Conservation (phyloP, 495 filamentous ascomycete species). For the Penicillium odoratum region DNA sequence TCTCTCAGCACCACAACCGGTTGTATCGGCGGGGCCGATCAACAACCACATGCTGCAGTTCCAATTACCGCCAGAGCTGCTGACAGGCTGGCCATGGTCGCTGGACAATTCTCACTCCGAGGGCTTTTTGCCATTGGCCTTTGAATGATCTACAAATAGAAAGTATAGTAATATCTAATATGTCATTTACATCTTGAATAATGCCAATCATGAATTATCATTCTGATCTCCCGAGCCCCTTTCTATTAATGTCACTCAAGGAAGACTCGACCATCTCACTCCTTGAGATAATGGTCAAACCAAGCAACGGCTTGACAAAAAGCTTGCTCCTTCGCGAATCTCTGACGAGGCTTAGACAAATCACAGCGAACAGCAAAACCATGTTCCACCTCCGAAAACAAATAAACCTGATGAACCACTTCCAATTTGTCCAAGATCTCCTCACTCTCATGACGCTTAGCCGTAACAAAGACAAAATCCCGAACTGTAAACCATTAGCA, state of each 20-base stretch:
- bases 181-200: neutral
- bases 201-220: neutral
- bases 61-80: conserved; percentile 39
- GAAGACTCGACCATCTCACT: neutral
- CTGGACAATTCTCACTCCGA: conserved; percentile 34
- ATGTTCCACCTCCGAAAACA: conserved; percentile 67
- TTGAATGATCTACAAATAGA: conserved; percentile 20
- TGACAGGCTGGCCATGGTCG: conserved; percentile 42
- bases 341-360: conserved; percentile 49
- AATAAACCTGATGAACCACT: conserved; percentile 68
- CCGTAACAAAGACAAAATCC: conserved; percentile 57
- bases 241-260: neutral
- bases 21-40: conserved; percentile 14
- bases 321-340: conserved; percentile 73
- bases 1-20: conserved; percentile 2
- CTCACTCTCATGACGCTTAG: conserved; percentile 57
- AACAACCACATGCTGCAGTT: conserved; percentile 34
- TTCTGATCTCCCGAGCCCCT: neutral
- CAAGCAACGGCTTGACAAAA: conserved; percentile 71
- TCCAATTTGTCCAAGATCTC: conserved; percentile 53
- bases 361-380: conserved; percentile 70
- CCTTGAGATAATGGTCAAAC: conserved; percentile 56
- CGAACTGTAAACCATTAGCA: conserved; percentile 10
- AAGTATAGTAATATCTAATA: conserved; percentile 7
- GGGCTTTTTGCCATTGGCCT: conserved; percentile 27